Evolutionary conservation across 331 rosid genomes (phyloP), one percentile per base, ranked within the genome.

Genomic region (Malus hybrid): DNA sequence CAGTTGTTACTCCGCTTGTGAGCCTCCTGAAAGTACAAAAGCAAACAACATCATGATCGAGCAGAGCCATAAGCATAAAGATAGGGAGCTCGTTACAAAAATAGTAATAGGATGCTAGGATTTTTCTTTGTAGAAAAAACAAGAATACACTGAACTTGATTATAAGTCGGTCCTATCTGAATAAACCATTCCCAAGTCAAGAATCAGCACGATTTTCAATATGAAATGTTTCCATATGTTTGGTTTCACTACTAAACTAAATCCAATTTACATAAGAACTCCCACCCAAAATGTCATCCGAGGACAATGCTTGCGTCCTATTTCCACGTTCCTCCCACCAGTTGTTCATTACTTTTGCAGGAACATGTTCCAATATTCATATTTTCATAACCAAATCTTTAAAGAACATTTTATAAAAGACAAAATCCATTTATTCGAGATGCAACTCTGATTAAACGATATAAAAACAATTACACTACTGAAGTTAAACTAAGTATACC

Each of bases 1-100:
- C 97, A 87, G 78, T 85, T 87, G 84, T 88, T 93, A 80, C 83
- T 88, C 50, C 86, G 85, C 88, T 79, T 91, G 82, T 87, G 80
- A 60, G 97, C 98, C 81, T 87, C 98, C 98, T 93, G 97, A 39
- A 65, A 69, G 24, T 29, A 31, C 66, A 74, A 46, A 59, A 65
- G 73, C 9, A 24, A 74, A 66, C 2, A 31, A 14, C 39, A 4
- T 18, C 4, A n/a, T 4, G 50, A n/a, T 18, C 18, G 1, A 34
- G 48, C 31, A 10, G 31, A 22, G 67, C 22, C 20, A 11, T 10
- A 42, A 39, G 13, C 9, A 61, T 24, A 61, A 39, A 39, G 46
- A 44, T 61, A 27, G 5, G 48, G 68, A 59, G 27, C 2, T 61
- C 57, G 4, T 42, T 8, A 5, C 19, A 14, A 42, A 56, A 60